Evolutionary conservation across 2,329 filamentous ascomycete genomes (phyloP), one percentile per base, ranked within the genome.

Genomic region (Kalmusia sp.): DNA sequence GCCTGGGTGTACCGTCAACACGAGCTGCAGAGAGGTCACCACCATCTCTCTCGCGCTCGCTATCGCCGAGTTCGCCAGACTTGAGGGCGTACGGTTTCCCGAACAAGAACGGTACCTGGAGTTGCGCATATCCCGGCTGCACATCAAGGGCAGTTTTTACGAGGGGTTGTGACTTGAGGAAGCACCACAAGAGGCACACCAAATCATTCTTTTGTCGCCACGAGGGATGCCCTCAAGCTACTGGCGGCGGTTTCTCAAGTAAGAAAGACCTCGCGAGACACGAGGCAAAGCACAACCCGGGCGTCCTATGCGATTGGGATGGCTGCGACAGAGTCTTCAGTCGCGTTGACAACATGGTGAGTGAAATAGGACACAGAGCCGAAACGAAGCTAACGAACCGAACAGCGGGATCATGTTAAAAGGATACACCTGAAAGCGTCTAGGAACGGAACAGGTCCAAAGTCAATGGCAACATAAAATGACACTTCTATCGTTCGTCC

Each of bases 201-300:
- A 87, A 87, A 61, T 79, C 83, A 14, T 80, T 86, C 48, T 86
- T 85, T 68, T 87, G 84, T 68, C 81, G 83, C 4, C 77, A 84
- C 52, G 76, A 81, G 43, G 82, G 82, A 11, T 87, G 84, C 64
- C 82, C 83, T 11, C 82, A 86, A 61, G 76, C 82, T 8, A 76
- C 73, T 2, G 78, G 79, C 30, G 83, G 82, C 27, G 84, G 84
- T 0, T 87, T 87, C 65, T 85, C 83, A 6, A 85, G 82, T 63
- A 86, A 85, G 65, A 87, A 87, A 62, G 84, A 87, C 57, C 80
- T 84, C 17, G 81, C 82, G 22, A 73, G 84, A 33, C 84, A 87
- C 57, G 84, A 87, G 67, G 84, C 84, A 37, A 86, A 85, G 65
- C 84, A 87, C 67, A 85, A 85, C 57, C 84, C 84, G 2, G 80